Evolutionary conservation across 176 grass and related monocot genomes (phyloP).

Genomic region (Lolium rigidum): DNA sequence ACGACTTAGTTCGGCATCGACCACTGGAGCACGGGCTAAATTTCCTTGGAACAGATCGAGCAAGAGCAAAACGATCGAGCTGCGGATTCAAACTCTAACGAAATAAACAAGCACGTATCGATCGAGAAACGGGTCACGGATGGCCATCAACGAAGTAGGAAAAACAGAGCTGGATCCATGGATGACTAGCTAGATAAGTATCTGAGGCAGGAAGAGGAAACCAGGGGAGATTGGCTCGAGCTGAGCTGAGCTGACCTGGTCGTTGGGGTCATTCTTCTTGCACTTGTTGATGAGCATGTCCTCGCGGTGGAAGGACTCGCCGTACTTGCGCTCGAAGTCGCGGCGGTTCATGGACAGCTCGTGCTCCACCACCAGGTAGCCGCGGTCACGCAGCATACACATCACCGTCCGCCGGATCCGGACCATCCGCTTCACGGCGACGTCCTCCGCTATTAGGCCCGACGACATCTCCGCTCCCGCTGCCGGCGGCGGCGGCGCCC

Average conservation of each 20-base stretch:
- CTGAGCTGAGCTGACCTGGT: constrained; percentile 71
- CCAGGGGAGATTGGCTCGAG: constrained; percentile 11
- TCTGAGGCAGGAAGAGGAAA: constrained; percentile 23
- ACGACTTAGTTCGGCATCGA: neutral
- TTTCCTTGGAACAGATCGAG: neutral
- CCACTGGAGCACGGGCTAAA: neutral
- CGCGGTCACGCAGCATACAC: constrained; percentile 91
- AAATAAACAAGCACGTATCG: neutral
- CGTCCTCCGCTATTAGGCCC: constrained; percentile 65
- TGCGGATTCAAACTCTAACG: neutral
- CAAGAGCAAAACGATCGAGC: neutral
- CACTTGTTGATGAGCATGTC: constrained; percentile 94
- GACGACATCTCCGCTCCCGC: constrained; percentile 39
- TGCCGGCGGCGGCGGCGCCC: constrained; percentile 15
- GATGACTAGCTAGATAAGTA: neutral
- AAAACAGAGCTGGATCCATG: constrained; percentile 41
- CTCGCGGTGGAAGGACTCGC: constrained; percentile 80
- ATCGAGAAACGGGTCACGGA: neutral
- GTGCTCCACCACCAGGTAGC: constrained; percentile 87
- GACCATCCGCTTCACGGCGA: constrained; percentile 54
- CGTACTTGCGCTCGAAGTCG: constrained; percentile 85
- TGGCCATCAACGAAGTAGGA: neutral
- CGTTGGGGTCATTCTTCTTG: constrained; percentile 77
- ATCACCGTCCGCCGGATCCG: constrained; percentile 91
- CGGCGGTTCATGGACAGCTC: constrained; percentile 70